Evolutionary conservation across 345 rosid species (phyloP).

Genomic region (Eucalyptus urophylla): DNA sequence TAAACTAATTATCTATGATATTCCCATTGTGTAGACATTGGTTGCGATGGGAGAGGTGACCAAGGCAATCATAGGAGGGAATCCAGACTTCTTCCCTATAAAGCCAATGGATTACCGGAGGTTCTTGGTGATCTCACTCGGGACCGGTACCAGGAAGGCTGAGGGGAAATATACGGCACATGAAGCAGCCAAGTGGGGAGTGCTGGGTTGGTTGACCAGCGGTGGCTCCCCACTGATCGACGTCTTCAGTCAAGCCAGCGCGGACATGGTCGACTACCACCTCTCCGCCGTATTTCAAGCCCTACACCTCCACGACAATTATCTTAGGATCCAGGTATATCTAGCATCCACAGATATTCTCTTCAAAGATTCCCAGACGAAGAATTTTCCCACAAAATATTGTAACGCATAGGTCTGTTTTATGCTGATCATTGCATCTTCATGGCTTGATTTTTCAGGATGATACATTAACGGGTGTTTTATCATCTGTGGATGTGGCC

Average conservation of each 20-base stretch:
- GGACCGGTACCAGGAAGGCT: slow-evolving; percentile 25
- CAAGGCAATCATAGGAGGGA: slow-evolving; percentile 16
- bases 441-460: slow-evolving; percentile 24
- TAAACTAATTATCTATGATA: background rate
- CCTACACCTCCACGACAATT: slow-evolving; percentile 26
- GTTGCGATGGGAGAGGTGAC: slow-evolving; percentile 32
- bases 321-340: slow-evolving; percentile 32
- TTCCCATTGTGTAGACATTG: background rate
- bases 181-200: slow-evolving; percentile 48
- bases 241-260: slow-evolving; percentile 42
- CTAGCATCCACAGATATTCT: background rate
- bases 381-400: background rate
- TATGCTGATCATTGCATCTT: background rate
- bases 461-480: slow-evolving; percentile 37
- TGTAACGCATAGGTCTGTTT: background rate
- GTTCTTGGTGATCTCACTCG: slow-evolving; percentile 46
- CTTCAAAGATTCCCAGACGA: background rate
- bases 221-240: slow-evolving; percentile 43
- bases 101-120: slow-evolving; percentile 36
- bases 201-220: slow-evolving; percentile 47
- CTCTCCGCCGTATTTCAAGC: slow-evolving; percentile 32
- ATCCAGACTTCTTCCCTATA: slow-evolving; percentile 20
- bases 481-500: slow-evolving; percentile 49
- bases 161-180: slow-evolving; percentile 26
- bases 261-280: slow-evolving; percentile 53